Evolutionary conservation across 2,329 filamentous ascomycete species (phyloP), one percentile per base, ranked within the genome.

Genomic region (Phialemoniopsis sp.): DNA sequence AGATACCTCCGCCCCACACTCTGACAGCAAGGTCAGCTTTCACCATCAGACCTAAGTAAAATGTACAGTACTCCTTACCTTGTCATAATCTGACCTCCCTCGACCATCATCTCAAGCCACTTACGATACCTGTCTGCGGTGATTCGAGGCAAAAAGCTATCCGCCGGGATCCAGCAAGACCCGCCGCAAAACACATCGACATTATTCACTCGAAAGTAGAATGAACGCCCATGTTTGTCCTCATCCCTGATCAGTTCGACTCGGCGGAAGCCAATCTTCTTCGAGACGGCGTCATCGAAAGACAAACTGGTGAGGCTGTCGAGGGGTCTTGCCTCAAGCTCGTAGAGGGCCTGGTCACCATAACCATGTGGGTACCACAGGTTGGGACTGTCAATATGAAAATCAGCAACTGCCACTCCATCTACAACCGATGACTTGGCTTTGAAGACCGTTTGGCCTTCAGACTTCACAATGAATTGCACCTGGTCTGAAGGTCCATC

Each of bases 1-100:
- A 86, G 26, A 85, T 81, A 2, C 83, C 83, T 26, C 82, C 82
- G 13, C 82, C 83, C 83, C 83, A 87, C 9, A 86, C 64, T 26
- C 10, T 26, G 10, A 6, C 10, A 6, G 6, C 21, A 26, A 10
- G 10, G 21, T 26, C 10, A 26, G 21, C 21, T 6, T 26, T 26
- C 21, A 26, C n/a, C n/a, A n/a, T n/a, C n/a, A n/a, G n/a, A 26
- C 21, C 10, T 26, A 10, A 10, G 6, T 26, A 26, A 10, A 6
- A 6, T 26, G 6, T 10, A 6, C 10, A 10, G 21, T 6, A 26
- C 21, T 26, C 6, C 21, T 26, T 10, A 26, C 3, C 50, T 36
- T 12, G 50, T 35, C 70, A 57, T 83, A 72, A 36, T 81, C 63
- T 77, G 78, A 48, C 87, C 86, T 47, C 86, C 68, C 26, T 79